Conservation (phyloP, 208 protist genomes). For the Phytomonas sp. region DNA sequence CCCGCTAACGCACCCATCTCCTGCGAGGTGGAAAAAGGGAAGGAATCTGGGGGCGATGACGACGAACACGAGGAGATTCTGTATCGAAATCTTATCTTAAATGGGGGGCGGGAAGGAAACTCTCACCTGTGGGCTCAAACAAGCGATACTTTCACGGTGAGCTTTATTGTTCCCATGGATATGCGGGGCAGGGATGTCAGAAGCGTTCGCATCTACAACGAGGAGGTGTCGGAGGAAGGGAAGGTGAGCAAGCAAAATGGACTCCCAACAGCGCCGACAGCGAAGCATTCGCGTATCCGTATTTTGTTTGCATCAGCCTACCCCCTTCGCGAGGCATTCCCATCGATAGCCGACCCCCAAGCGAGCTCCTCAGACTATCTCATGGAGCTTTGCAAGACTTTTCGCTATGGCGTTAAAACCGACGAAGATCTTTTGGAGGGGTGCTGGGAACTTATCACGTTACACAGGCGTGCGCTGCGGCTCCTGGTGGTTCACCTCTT, state of each 20-base stretch:
- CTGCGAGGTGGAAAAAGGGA: too few species aligned
- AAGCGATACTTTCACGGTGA: conserved; percentile 46
- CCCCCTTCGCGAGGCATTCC: too few species aligned
- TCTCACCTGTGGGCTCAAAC: conserved; percentile 72
- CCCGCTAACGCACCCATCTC: too few species aligned
- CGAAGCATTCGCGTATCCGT: not conserved
- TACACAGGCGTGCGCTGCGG: conserved; percentile 28
- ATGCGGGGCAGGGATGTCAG: conserved; percentile 33
- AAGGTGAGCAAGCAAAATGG: not conserved
- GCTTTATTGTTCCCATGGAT: conserved; percentile 49
- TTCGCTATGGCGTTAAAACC: conserved; percentile 63
- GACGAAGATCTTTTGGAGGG: conserved; percentile 50
- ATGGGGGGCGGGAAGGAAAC: conserved; percentile 46
- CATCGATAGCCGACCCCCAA: too few species aligned
- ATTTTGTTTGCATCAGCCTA: too few species aligned
- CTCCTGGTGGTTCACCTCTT: conserved; percentile 61
- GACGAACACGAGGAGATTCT: conserved; percentile 21
- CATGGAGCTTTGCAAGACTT: conserved; percentile 1
- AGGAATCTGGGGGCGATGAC: not conserved
- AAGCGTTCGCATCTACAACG: conserved; percentile 25
- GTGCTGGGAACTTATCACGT: conserved; percentile 68
- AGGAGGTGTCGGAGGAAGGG: not conserved
- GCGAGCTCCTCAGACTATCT: too few species aligned
- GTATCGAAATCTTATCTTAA: conserved; percentile 40
- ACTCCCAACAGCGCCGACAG: not conserved